Base-by-base conservation (phyloP, 345 rosid genomes). In the Ceriops decandra region DNA sequence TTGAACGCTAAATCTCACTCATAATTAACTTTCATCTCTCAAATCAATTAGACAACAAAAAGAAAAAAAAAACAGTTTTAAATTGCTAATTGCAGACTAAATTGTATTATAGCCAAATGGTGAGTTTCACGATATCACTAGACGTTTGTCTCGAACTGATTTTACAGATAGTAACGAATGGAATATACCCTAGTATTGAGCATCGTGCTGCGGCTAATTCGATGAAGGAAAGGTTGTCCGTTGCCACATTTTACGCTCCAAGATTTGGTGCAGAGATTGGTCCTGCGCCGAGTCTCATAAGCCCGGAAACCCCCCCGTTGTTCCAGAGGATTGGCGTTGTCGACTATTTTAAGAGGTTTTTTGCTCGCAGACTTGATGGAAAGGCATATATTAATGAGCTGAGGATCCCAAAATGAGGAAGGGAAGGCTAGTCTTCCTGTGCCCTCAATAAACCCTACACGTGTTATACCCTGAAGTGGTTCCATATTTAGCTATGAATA, bases 261-360 rank as follows among this genome's bases (percentile, higher is more conserved):
- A 67, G 33, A 5, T 32, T 57, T 16, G 68, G 49, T 22, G 52
- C 58, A 30, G 36, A 6, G 1, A 4, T 75, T 2, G 79, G 74
- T 22, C 74, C 79, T 7, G 63, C 74, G 22, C 68, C 66, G 5
- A 53, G 71, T 62, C 68, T 70, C 22, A 5, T 76, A 21, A 46
- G 64, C 31, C 33, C 46, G 7, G 63, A 65, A 3, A 65, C 31
- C 17, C 79, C 71, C 1, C 51, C 79, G 1, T 0, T 21, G 46
- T 70, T 69, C 27, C 54, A 36, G 58, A 75, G 62, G 53, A 65
- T 64, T 4, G 3, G 58, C 19, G 61, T 65, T 19, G 58, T 60
- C 1, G 63, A 75, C 20, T 75, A 60, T 51, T 22, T 64, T 0
- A 75, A 20, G 38, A 58, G 57, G 0, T 32, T 1, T 46, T 60